Base-by-base conservation (phyloP, 495 filamentous ascomycete genomes). In the Stereocaulon alpinum region DNA sequence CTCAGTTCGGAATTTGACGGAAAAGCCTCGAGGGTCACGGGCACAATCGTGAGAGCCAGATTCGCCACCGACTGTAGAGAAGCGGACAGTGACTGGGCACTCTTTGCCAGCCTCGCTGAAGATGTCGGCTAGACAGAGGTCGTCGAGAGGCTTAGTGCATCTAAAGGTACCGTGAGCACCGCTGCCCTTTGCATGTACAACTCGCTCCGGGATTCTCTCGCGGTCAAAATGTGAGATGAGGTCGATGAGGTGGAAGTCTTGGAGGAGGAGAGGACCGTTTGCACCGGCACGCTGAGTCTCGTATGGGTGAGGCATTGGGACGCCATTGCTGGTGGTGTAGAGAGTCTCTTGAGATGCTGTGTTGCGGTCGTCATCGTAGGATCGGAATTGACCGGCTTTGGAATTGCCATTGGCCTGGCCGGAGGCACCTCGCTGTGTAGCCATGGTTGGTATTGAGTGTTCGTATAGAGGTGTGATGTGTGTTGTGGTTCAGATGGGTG, bases 151-250 rank as follows among this genome's bases (percentile, higher is more conserved):
- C 49, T 82, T 77, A 41, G 86, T 89, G 42, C 86, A 80, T 60
- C 84, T 84, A 69, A 88, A 90, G 59, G 81, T 80, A 53, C 88
- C 88, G 65, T 87, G 88, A 53, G 88, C 88, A 32, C 86, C 87
- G 57, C 85, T 84, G 56, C 88, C 88, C 67, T 89, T 87, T 40
- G 87, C 88, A 58, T 93, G 88, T 37, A 91, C 88, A 50, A 89
- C 86, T 47, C 84, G 78, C 70, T 87, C 84, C 1, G 84, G 82
- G 40, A 86, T 83, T 17, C 83, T 76, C 68, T 86, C 83, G 41
- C 82, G 75, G 67, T 82, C 79, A 65, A 88, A 88, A 68, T 88
- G 84, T 9, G 85, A 83, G 37, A 89, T 74, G 17, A 86, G 76
- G 64, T 86, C 82, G 61, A 83, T 80, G 63, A 83, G 65, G 64